phyloP scores from a whole-genome alignment of 257 asterid species.

The Primulina huaijiensis region DNA sequence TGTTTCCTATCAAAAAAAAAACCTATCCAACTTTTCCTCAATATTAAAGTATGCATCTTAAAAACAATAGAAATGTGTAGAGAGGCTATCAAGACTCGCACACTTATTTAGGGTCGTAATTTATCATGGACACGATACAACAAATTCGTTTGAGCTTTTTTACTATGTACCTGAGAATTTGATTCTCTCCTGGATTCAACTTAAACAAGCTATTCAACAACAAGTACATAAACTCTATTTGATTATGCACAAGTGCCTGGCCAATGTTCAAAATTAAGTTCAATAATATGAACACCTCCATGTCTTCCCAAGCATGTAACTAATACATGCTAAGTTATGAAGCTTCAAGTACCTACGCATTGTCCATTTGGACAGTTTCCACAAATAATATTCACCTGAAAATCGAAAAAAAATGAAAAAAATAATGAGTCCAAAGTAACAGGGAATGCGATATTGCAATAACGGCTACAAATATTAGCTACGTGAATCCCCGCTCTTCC shows the following conservation, averaged over 20 bases:
- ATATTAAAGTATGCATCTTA: background rate
- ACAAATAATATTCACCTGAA: constrained; percentile 81
- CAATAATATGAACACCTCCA: constrained; percentile 7
- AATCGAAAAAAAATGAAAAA: constrained; percentile 23
- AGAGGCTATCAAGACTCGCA: background rate
- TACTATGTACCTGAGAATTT: background rate
- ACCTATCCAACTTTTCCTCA: background rate
- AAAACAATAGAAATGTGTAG: constrained; percentile 3
- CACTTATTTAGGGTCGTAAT: background rate
- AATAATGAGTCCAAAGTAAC: constrained; percentile 8
- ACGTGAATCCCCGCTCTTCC: constrained; percentile 20
- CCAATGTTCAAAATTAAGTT: background rate
- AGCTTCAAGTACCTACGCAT: constrained; percentile 71
- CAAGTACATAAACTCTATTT: background rate
- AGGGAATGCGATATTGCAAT: constrained; percentile 3
- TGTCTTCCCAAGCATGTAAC: constrained; percentile 11
- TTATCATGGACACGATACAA: background rate
- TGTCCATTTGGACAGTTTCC: constrained; percentile 81
- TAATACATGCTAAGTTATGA: constrained; percentile 8
- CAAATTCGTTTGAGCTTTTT: background rate
- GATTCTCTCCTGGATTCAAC: background rate
- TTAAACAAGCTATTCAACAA: constrained; percentile 8
- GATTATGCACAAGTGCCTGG: background rate
- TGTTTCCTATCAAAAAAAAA: no score
- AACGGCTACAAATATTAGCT: constrained; percentile 1